Evolutionary conservation across 2,329 filamentous ascomycete genomes (phyloP).

Genomic region (Pseudocercospora eumusae): DNA sequence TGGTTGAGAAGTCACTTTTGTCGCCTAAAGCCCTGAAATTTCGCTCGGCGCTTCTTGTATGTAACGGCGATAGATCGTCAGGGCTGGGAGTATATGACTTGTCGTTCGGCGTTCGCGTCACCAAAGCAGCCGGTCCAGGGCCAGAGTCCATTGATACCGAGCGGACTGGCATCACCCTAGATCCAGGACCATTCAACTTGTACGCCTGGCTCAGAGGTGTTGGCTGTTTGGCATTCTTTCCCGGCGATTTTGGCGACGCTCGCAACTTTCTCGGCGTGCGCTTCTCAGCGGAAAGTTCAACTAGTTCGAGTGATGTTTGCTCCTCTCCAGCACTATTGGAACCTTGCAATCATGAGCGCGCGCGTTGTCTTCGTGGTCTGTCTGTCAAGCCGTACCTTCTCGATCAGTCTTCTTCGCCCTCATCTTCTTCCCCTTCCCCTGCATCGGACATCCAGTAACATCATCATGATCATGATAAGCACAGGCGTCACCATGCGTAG

Average conservation of each 20-base stretch:
- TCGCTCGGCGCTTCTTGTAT: not conserved
- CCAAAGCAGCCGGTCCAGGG: not conserved
- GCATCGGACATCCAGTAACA: slow-evolving; percentile 22
- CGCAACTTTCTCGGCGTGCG: slow-evolving; percentile 33
- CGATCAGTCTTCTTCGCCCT: slow-evolving; percentile 13
- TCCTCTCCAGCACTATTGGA: slow-evolving; percentile 8
- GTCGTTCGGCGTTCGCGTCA: not conserved
- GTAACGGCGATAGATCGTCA: not conserved
- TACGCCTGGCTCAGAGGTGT: slow-evolving; percentile 5
- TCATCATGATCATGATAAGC: slow-evolving; percentile 55
- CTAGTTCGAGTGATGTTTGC: slow-evolving; percentile 5
- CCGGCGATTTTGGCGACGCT: slow-evolving; percentile 9
- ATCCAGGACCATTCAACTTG: slow-evolving; percentile 14
- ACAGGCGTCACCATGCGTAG: slow-evolving; percentile 51
- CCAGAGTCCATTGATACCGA: not conserved
- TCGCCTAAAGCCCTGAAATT: not conserved
- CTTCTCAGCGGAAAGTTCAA: slow-evolving; percentile 28
- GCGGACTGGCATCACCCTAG: not conserved
- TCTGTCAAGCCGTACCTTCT: slow-evolving; percentile 20
- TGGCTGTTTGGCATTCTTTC: not conserved
- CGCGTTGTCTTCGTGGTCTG: slow-evolving; percentile 4
- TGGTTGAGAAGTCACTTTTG: not conserved
- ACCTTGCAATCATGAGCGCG: slow-evolving; percentile 30
- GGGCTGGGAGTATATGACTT: not conserved
- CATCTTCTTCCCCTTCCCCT: slow-evolving; percentile 27